Conservation (phyloP, 164 flowering plant genomes). For the Echeveria elegans region DNA sequence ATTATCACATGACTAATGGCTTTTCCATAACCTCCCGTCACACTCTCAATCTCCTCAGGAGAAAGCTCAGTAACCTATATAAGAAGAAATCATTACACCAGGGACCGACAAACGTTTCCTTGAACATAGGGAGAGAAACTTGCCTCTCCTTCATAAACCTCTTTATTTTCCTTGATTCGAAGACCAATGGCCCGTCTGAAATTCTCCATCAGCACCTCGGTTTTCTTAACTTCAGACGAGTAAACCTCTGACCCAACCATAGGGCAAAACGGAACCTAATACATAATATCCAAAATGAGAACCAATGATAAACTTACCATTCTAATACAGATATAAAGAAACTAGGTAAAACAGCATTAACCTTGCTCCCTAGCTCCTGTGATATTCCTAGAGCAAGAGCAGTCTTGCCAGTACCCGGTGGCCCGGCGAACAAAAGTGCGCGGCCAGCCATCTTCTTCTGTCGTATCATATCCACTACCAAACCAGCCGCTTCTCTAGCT, state of each 20-base stretch:
- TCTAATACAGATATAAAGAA: no score
- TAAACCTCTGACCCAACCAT: conserved; percentile 99
- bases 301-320: no score
- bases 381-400: conserved; percentile 90
- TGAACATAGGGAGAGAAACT: conserved; percentile 18
- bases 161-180: conserved; percentile 21
- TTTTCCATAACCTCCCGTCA: conserved; percentile 94
- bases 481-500: conserved; percentile 92
- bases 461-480: conserved; percentile 91
- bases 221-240: conserved; percentile 96
- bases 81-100: background rate
- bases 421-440: background rate
- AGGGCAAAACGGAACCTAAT: conserved; percentile 97
- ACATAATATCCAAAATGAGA: background rate
- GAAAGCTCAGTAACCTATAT: conserved; percentile 91
- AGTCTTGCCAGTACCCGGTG: conserved; percentile 84
- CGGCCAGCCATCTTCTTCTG: conserved; percentile 93
- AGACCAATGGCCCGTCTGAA: conserved; percentile 91
- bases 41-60: conserved; percentile 94
- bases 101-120: background rate
- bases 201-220: conserved; percentile 97
- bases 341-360: no score
- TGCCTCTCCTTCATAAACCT: conserved; percentile 99
- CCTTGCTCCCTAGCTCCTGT: conserved; percentile 99
- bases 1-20: conserved; percentile 91